Conservation (phyloP, 805 yeast genomes). For the Starmera caribaea region DNA sequence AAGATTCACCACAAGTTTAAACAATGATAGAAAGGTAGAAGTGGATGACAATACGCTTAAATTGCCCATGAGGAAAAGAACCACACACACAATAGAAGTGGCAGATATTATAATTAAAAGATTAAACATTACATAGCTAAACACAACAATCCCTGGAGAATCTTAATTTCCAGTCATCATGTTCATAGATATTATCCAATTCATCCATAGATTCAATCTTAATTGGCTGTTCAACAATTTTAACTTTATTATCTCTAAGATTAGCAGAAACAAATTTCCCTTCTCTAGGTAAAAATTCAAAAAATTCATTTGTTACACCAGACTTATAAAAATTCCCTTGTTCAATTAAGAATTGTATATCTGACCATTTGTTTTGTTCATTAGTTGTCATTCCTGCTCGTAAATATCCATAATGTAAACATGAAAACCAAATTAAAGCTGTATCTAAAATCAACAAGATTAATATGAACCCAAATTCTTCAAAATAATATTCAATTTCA, state of each 20-base stretch:
- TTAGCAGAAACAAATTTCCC: constrained; percentile 15
- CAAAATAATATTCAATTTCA: background rate
- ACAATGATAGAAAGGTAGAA: background rate
- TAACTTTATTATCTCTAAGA: constrained; percentile 6
- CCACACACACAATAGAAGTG: constrained; percentile 4
- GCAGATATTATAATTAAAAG: constrained; percentile 11
- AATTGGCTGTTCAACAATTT: constrained; percentile 3
- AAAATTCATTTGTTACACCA: constrained; percentile 5
- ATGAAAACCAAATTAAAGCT: constrained; percentile 33
- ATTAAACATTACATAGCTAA: constrained; percentile 8
- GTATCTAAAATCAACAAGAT: constrained; percentile 34
- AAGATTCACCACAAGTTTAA: constrained; percentile 4
- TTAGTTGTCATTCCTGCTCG: constrained; percentile 67
- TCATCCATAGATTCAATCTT: constrained; percentile 7
- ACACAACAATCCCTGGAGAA: no score
- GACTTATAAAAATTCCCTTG: constrained; percentile 26
- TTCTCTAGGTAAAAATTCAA: constrained; percentile 13
- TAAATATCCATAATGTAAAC: constrained; percentile 38
- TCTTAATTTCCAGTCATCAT: constrained; percentile 1
- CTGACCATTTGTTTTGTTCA: constrained; percentile 66
- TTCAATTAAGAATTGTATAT: constrained; percentile 40
- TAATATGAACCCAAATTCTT: constrained; percentile 23
- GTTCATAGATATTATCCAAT: constrained; percentile 14
- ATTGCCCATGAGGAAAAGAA: constrained; percentile 1
- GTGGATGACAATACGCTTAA: background rate